These are phyloP conservation scores for Oleoguttula mirabilis DNA, from an alignment of 495 filamentous ascomycete species.

Conservation along the genomic window DNA sequence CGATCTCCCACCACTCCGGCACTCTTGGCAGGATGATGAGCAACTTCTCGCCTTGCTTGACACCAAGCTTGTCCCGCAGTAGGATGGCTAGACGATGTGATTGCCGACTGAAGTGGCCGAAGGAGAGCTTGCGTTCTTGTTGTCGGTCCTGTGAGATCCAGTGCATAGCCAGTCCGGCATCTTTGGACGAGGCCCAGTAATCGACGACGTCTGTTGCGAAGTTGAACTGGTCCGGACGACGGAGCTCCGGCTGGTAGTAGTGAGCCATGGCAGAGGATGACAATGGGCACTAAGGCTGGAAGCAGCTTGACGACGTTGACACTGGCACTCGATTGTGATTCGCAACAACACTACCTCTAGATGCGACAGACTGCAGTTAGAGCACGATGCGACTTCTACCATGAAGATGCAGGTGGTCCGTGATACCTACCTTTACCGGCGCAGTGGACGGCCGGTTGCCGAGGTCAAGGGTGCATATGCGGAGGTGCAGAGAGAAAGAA, in stretches of 20 bases:
- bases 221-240: slow-evolving; percentile 14
- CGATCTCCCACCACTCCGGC: slow-evolving; percentile 21
- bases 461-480: no score
- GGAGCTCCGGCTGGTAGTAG: slow-evolving; percentile 11
- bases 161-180: slow-evolving; percentile 12
- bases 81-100: slow-evolving; percentile 13
- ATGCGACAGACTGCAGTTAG: no score
- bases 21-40: slow-evolving; percentile 15
- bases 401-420: no score
- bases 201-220: slow-evolving; percentile 21
- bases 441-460: no score
- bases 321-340: no score
- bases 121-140: slow-evolving; percentile 6
- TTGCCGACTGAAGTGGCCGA: slow-evolving; percentile 17
- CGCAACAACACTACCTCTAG: no score
- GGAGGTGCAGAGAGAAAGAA: no score
- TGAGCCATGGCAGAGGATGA: no score
- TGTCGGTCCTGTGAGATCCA: slow-evolving; percentile 10
- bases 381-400: no score
- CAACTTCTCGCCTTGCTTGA: slow-evolving; percentile 10
- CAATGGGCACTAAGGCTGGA: no score
- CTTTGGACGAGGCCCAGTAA: slow-evolving; percentile 14
- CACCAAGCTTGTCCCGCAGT: slow-evolving; percentile 3
- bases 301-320: no score
- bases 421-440: no score